Conservation (phyloP, 2,329 filamentous ascomycete species). For the Clarireedia homoeocarpa region DNA sequence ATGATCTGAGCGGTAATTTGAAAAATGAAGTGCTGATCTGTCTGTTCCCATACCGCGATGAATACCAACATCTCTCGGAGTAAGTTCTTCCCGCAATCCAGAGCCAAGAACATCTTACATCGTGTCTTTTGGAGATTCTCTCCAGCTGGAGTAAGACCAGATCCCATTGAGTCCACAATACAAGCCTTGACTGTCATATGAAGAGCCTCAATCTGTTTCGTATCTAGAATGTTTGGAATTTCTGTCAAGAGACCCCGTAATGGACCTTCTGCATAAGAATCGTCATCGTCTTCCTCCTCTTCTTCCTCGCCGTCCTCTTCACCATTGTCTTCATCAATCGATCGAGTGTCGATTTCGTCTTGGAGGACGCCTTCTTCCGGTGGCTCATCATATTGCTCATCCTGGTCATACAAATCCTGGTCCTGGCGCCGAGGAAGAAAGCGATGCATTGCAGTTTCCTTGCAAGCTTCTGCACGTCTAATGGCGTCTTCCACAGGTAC, state of each 20-base stretch:
- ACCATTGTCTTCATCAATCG: slow-evolving; percentile 34
- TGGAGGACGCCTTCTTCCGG: slow-evolving; percentile 32
- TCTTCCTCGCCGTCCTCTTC: slow-evolving; percentile 53
- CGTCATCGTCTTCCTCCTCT: slow-evolving; percentile 66
- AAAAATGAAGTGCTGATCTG: slow-evolving; percentile 89
- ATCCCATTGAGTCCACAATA: slow-evolving; percentile 75
- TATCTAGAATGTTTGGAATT: slow-evolving; percentile 87
- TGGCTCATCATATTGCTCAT: slow-evolving; percentile 40
- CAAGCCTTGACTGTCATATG: slow-evolving; percentile 97
- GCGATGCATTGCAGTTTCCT: slow-evolving; percentile 50
- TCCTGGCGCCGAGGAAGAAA: slow-evolving; percentile 27
- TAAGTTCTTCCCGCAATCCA: slow-evolving; percentile 85
- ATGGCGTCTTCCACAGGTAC: slow-evolving; percentile 53
- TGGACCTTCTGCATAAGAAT: slow-evolving; percentile 72
- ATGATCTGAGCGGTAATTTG: slow-evolving; percentile 95
- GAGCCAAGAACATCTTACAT: slow-evolving; percentile 80
- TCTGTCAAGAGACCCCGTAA: slow-evolving; percentile 82
- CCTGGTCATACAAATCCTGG: slow-evolving; percentile 38
- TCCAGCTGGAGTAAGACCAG: slow-evolving; percentile 55
- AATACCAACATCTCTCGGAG: slow-evolving; percentile 89
- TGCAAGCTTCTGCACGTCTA: slow-evolving; percentile 49
- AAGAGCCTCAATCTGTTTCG: slow-evolving; percentile 89
- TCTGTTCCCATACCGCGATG: slow-evolving; percentile 93
- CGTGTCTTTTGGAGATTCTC: slow-evolving; percentile 86
- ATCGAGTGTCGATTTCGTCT: slow-evolving; percentile 39